These are phyloP conservation scores for Rosa chinensis DNA, from an alignment of 306 rosid species.

Conservation along the genomic window DNA sequence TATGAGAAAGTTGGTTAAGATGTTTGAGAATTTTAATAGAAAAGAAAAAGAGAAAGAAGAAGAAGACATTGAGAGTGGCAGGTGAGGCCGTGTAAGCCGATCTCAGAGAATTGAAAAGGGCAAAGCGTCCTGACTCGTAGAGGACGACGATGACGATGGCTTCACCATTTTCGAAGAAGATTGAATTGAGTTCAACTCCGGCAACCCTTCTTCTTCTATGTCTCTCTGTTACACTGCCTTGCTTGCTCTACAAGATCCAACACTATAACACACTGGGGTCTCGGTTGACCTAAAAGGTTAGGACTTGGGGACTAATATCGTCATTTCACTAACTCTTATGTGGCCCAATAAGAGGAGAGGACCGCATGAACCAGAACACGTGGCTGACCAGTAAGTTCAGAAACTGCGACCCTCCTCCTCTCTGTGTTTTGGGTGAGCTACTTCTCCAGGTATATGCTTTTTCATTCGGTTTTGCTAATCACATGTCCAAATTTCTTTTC, in stretches of 20 bases:
- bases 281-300: not conserved
- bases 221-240: not conserved
- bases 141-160: constrained; percentile 6
- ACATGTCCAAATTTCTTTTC: not conserved
- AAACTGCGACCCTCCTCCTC: too few relatives aligned
- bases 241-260: not conserved
- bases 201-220: not conserved
- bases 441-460: not conserved
- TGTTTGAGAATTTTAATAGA: not conserved
- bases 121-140: constrained; percentile 67
- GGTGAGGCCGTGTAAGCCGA: constrained; percentile 85
- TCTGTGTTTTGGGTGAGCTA: not conserved
- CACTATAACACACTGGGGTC: not conserved
- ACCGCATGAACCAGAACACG: not conserved
- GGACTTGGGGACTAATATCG: not conserved
- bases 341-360: not conserved
- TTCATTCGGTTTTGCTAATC: not conserved
- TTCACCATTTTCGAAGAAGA: constrained; percentile 10
- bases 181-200: not conserved
- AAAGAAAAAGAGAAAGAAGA: not conserved
- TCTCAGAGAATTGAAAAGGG: constrained; percentile 60
- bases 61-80: constrained; percentile 60
- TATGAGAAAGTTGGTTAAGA: constrained; percentile 17
- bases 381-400: not conserved
- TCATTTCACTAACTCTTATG: not conserved